A percentile compares a stretch with the other conserved stretches of the same genome.
Conservation (phyloP, 768 basidiomycete genomes). For the Pulveroboletus ravenelii region DNA sequence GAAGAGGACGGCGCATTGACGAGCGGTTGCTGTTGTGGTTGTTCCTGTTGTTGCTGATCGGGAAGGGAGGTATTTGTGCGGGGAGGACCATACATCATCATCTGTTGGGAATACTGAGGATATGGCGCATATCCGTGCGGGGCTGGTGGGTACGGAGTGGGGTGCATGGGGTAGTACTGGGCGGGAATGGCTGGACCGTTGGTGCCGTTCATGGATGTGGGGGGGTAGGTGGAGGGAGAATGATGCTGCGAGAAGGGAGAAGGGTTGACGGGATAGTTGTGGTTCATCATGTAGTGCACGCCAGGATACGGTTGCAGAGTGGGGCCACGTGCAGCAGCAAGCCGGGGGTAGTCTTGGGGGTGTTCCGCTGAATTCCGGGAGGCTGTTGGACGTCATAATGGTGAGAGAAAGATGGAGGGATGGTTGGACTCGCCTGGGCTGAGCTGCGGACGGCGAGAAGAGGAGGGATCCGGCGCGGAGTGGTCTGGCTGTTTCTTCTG, state of each 20-base stretch:
- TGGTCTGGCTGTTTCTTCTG: slow-evolving; percentile 43
- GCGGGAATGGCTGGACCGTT: slow-evolving; percentile 37
- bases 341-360: slow-evolving; percentile 25
- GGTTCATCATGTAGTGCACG: slow-evolving; percentile 63
- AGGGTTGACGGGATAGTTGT: slow-evolving; percentile 58
- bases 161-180: slow-evolving; percentile 57
- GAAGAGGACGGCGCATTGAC: slow-evolving; percentile 33
- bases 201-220: slow-evolving; percentile 35
- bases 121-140: slow-evolving; percentile 51
- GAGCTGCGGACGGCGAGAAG: slow-evolving; percentile 26
- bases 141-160: slow-evolving; percentile 42
- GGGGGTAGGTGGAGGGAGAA: slow-evolving; percentile 34
- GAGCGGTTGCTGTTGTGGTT: slow-evolving; percentile 23
- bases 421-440: slow-evolving; percentile 18
- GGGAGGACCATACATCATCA: slow-evolving; percentile 62
- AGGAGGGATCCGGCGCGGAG: slow-evolving; percentile 18
- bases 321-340: slow-evolving; percentile 36
- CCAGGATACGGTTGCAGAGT: slow-evolving; percentile 53
- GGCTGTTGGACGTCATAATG: slow-evolving; percentile 9
- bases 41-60: slow-evolving; percentile 29
- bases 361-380: slow-evolving; percentile 19
- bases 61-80: slow-evolving; percentile 35
- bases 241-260: slow-evolving; percentile 44
- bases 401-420: slow-evolving; percentile 14
- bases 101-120: slow-evolving; percentile 50